Evolutionary conservation across 2,329 filamentous ascomycete genomes (phyloP), one percentile per base, ranked within the genome.

Genomic region (Trichoderma endophyticum): DNA sequence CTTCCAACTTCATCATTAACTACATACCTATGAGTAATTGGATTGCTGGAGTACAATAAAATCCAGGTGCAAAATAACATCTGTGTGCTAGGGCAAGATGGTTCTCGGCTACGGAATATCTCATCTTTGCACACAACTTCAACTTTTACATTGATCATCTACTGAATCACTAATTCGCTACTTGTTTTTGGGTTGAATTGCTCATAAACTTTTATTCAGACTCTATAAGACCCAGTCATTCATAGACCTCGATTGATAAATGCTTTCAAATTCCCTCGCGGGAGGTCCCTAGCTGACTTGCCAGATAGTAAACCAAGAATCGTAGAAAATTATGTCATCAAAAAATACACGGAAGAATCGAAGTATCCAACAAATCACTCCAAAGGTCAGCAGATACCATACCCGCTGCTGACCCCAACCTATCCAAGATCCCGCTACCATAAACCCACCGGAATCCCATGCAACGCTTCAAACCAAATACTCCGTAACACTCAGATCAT

Each of bases 291-390:
- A 32, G 32, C 34, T 71, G 61, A 21, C 30, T 48, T 59, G 36
- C 21, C 66, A 63, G 57, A 68, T 71, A 34, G 51, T n/a, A 36
- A 32, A 39, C n/a, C 28, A 39, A 70, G 59, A 72, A 73, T 59
- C 65, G 36, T 51, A 54, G n/a, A 62, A 67, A 39, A 67, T n/a
- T 59, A 66, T 71, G 34, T 56, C 54, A 67, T 63, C 59, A 68
- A 75, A 73, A 68, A 73, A 68, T 59, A 73, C 39, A 73, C 69
- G 39, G 43, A 36, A 73, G 57, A 74, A 71, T 73, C 60, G 65
- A 70, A 73, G 51, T 71, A 70, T 72, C 72, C 72, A 60, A 70
- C 63, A 12, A 54, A 54, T 57, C 65, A 11, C 65, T 28, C 65
- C 36, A 9, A 60, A 24, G 14, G 21, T 32, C 65, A 21, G 18